Base-by-base conservation (phyloP, 345 rosid species). In the Euclidium syriacum region DNA sequence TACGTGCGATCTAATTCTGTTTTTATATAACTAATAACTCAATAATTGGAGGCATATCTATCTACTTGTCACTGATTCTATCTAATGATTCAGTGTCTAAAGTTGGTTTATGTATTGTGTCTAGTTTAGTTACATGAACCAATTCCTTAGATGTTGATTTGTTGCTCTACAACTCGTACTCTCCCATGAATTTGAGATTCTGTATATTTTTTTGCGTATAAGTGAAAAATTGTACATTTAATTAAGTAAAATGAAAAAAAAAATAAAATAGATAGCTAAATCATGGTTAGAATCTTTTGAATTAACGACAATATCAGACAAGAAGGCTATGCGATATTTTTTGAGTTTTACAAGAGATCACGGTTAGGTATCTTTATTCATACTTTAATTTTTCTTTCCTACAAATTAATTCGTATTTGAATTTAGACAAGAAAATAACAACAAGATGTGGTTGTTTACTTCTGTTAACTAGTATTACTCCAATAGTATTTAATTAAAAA, bases 301-400 rank as follows among this genome's bases (percentile, higher is more conserved):
- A 10, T 11, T 36, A 17, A 17, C 15, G 29, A 51, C 39, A 50
- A 39, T 39, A 58, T 41, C 44, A 58, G 41, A 48, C 39, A 23
- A 40, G 35, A 27, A 27, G 43, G 34, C 18, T 27, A 67, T 6
- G 16, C 11, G 65, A 59, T 59, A 41, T 32, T 59, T 32, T 59
- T 42, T 25, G 61, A 68, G 25, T 10, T 32, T 42, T 38, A 41
- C 39, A 16, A 68, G 53, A 20, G 58, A 67, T 67, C 65, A n/a
- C n/a, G n/a, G 14, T 39, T 51, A 51, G 29, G 57, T 32, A 14
- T 67, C 30, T 38, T 11, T 25, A 17, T 15, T 57, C 48, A 42
- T 24, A 2, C 9, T 35, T 24, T 20, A 1, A 3, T 7, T 4
- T 27, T 10, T 53, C 4, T 18, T 25, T 18, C 2, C 5, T n/a